phyloP scores from a whole-genome alignment of 352 stramenopile genomes.

The Globisporangium sylvaticum region DNA sequence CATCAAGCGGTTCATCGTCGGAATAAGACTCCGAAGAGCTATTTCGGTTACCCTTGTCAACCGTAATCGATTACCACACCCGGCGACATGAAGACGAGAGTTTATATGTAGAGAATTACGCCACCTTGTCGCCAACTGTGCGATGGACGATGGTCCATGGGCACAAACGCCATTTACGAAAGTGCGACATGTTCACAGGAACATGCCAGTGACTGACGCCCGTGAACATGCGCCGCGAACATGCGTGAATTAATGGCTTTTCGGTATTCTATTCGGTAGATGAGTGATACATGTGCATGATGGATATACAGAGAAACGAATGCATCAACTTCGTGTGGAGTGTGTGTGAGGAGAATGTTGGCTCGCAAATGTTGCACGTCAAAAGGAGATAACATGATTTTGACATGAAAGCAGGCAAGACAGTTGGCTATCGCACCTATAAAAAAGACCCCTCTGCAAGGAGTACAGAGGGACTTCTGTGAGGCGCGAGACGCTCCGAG shows the following conservation, averaged over 20 bases:
- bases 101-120: not conserved
- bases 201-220: not conserved
- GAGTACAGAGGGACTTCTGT: slow-evolving; percentile 17
- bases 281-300: not conserved
- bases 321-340: not conserved
- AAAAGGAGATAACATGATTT: slow-evolving; percentile 18
- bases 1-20: not conserved
- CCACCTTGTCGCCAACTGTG: not conserved
- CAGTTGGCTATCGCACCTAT: slow-evolving; percentile 15
- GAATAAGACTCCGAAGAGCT: not conserved
- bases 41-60: not conserved
- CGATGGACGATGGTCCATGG: not conserved
- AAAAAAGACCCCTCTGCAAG: slow-evolving; percentile 17
- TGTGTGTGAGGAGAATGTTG: slow-evolving; percentile 1
- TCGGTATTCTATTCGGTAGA: not conserved
- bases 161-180: not conserved
- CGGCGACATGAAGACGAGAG: not conserved
- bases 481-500: slow-evolving; percentile 6
- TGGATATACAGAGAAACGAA: not conserved
- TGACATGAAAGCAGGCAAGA: slow-evolving; percentile 23
- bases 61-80: not conserved
- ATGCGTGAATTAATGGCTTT: no score
- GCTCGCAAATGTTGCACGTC: slow-evolving; percentile 22
- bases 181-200: not conserved
- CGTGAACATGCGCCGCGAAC: no score